These are phyloP conservation scores for Neoarthrinium moseri DNA, from an alignment of 2,329 filamentous ascomycete species.

Conservation along the genomic window DNA sequence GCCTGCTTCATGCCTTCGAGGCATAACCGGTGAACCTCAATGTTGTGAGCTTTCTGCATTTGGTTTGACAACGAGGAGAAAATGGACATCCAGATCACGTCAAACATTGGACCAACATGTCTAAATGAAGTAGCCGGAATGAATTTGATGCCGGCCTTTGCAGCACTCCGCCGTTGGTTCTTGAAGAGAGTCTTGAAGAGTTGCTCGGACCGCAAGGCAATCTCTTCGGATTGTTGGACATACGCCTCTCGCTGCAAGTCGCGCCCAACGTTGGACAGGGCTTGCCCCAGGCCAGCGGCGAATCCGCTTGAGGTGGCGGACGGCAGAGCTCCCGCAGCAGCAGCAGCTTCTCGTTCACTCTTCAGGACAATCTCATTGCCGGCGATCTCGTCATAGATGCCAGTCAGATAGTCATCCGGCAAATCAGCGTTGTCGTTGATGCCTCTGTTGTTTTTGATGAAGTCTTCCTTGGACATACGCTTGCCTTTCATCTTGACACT, in stretches of 20 bases:
- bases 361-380: conserved; percentile 91
- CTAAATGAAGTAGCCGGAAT: conserved; percentile 92
- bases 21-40: conserved; percentile 88
- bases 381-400: conserved; percentile 90
- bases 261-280: conserved; percentile 85
- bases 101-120: conserved; percentile 97
- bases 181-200: conserved; percentile 92
- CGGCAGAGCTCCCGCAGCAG: conserved; percentile 66
- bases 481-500: conserved; percentile 73
- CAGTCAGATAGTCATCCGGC: conserved; percentile 84
- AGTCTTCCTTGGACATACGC: conserved; percentile 94
- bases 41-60: conserved; percentile 88
- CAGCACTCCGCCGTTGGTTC: conserved; percentile 78
- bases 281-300: conserved; percentile 81
- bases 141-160: conserved; percentile 70
- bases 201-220: conserved; percentile 70
- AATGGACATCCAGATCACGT: conserved; percentile 99
- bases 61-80: conserved; percentile 91
- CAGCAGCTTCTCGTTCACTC: conserved; percentile 87
- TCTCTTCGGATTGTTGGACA: conserved; percentile 92
- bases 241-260: conserved; percentile 93
- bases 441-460: conserved; percentile 97
- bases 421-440: conserved; percentile 97
- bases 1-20: conserved; percentile 95
- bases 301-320: conserved; percentile 64